phyloP scores from a whole-genome alignment of 2,329 filamentous ascomycete species.

The Neopestalotiopsis sp. region DNA sequence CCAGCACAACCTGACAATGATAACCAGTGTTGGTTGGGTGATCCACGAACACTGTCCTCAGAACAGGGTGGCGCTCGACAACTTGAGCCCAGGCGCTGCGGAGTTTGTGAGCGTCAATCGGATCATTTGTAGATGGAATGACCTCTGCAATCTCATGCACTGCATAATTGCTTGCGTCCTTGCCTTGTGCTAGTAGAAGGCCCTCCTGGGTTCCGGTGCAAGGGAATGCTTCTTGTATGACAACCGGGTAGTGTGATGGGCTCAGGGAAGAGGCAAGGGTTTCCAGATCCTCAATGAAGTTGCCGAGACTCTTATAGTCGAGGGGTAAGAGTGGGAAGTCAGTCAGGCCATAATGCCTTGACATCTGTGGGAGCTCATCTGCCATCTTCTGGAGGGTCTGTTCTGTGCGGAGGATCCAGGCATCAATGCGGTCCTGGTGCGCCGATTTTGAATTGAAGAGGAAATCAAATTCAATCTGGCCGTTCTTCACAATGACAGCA shows the following conservation, averaged over 20 bases:
- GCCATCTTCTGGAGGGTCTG: conserved; percentile 10
- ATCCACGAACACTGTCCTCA: conserved; percentile 17
- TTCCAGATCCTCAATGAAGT: conserved; percentile 6
- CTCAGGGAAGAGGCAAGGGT: neutral
- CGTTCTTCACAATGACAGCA: conserved; percentile 11
- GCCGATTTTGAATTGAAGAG: conserved; percentile 11
- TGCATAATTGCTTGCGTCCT: conserved; percentile 17
- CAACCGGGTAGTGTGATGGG: neutral
- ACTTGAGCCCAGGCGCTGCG: conserved; percentile 13
- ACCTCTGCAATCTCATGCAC: conserved; percentile 17
- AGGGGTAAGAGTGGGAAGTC: conserved; percentile 17
- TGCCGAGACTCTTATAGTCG: conserved; percentile 5
- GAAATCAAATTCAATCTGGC: conserved; percentile 15
- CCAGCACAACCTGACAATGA: conserved; percentile 15
- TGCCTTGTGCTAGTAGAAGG: conserved; percentile 16
- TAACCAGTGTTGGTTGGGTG: conserved; percentile 17
- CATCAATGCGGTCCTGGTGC: conserved; percentile 16
- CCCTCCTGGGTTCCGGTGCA: conserved; percentile 18
- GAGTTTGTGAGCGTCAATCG: conserved; percentile 7
- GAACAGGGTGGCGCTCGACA: conserved; percentile 9
- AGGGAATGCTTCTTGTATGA: conserved; percentile 18
- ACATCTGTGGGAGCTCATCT: neutral
- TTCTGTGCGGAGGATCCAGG: conserved; percentile 16
- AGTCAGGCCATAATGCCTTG: conserved; percentile 11
- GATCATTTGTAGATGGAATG: neutral